Percentiles rank a stretch among this genome's conserved stretches.
Conservation (phyloP, 2,329 filamentous ascomycete genomes). For the Trichoderma sp. region DNA sequence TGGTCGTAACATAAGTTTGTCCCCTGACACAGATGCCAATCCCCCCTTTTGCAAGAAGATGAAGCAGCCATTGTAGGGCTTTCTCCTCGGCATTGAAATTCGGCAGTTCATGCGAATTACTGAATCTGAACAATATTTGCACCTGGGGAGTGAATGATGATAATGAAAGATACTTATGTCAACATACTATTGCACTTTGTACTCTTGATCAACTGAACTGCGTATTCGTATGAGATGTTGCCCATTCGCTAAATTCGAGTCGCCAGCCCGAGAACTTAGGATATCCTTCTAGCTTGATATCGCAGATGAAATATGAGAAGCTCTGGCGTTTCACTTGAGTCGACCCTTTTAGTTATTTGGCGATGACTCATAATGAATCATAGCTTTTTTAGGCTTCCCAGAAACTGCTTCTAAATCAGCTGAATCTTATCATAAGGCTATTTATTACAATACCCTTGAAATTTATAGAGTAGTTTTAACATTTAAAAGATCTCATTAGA, state of each 20-base stretch:
- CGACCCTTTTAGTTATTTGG: not conserved
- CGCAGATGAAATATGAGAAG: not conserved
- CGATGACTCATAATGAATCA: not conserved
- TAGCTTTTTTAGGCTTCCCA: not conserved
- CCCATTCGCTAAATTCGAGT: not conserved
- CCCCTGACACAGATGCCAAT: not conserved
- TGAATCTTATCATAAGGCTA: not conserved
- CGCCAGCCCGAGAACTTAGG: not conserved
- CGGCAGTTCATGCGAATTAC: not conserved
- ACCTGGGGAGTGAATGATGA: not conserved
- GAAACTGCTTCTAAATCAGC: not conserved
- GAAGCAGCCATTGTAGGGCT: not conserved
- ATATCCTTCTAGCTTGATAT: not conserved
- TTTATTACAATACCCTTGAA: not conserved
- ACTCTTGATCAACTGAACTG: too few species aligned
- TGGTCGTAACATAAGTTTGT: not conserved
- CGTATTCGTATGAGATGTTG: not conserved
- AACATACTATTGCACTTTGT: not conserved
- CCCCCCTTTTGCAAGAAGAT: not conserved
- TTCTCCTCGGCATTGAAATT: not conserved
- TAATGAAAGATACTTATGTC: not conserved
- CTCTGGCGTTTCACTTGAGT: not conserved
- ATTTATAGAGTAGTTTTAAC: not conserved
- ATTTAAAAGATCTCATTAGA: not conserved
- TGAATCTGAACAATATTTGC: not conserved